Evolutionary conservation across 1,284 basidiomycete species (phyloP), one percentile per base, ranked within the genome.

Genomic region (Rhodotorula mucilaginosa): DNA sequence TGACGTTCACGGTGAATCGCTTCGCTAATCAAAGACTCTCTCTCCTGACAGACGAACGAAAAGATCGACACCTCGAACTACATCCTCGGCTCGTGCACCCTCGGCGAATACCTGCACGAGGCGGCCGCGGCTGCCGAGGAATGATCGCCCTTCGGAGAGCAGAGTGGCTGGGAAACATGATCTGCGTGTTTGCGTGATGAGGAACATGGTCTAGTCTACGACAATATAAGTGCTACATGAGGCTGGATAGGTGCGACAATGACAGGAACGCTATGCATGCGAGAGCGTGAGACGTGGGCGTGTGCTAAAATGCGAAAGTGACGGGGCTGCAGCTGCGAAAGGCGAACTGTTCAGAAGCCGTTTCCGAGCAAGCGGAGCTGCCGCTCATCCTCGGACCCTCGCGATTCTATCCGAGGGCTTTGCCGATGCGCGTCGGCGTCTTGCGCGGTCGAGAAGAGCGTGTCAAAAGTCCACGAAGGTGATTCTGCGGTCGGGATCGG

Each of bases 1-100:
- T 48, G 39, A n/a, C 29, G n/a, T 23, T 51, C 31, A 44, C 10
- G 44, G 39, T 39, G 19, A 15, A 34, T 16, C 7, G 39, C 19
- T 10, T 10, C 7, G 8, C 49, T n/a, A 2, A 57, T 15, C 34
- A 4, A 5, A 23, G 6, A 15, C 16, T 10, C 16, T 0, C 46
- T 12, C 8, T 69, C 3, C 23, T 15, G 3, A 23, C 78, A 79
- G 76, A 97, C 92, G 34, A 97, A 97, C 82, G 96, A 99, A 85
- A 99, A 99, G 83, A 84, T 99, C 65, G 95, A 99, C 82, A 86
- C 86, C 63, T 89, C 88, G 70, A 99, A 99, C 61, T 62, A 51
- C 34, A 23, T 29, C 59, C 51, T 93, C 81, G 94, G 93, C 51
- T 80, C 80, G 64, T 79, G 81, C 48, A 52, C 76, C 10, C 73